Conservation (phyloP, 73 alveolate genomes). For the Paramecium biaurelia region DNA sequence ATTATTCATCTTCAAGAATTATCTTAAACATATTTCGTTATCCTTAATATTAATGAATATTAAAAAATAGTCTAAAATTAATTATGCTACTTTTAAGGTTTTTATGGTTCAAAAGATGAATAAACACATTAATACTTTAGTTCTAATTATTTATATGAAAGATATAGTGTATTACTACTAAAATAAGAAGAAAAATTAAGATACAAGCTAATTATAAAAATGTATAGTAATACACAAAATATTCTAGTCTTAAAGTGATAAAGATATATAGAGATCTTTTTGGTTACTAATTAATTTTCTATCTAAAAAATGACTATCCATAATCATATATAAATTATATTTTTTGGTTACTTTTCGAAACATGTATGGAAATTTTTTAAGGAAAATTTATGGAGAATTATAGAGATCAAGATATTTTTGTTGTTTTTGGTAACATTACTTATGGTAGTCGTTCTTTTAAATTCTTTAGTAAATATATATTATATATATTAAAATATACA, state of each 20-base stretch:
- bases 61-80: not conserved
- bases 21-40: not conserved
- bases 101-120: not conserved
- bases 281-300: not conserved
- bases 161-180: no score
- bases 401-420: not conserved
- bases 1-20: slow-evolving; percentile 13
- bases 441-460: not conserved
- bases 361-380: no score
- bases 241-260: not conserved
- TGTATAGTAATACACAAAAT: not conserved
- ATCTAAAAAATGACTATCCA: no score
- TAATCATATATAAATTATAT: no score
- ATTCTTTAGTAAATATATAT: not conserved
- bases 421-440: not conserved
- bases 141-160: not conserved
- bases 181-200: not conserved
- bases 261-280: not conserved
- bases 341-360: no score
- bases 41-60: not conserved
- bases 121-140: not conserved
- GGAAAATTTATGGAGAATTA: no score
- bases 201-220: not conserved
- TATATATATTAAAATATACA: not conserved
- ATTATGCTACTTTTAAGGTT: not conserved